A percentile compares a stretch with the other conserved stretches of the same genome.
Conservation (phyloP, 768 basidiomycete genomes). For the Megacollybia marginata region DNA sequence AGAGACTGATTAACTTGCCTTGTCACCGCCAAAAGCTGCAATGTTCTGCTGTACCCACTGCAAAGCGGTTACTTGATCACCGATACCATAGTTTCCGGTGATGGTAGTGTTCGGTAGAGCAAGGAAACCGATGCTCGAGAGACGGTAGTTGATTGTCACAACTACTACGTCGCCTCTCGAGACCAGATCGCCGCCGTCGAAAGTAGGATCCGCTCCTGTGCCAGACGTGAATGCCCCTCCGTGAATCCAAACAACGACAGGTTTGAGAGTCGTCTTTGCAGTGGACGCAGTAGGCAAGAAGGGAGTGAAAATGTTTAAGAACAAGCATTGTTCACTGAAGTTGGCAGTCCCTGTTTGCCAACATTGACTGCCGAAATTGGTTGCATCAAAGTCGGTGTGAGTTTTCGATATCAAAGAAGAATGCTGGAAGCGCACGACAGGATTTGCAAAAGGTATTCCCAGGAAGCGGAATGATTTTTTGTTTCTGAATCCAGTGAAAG, state of each 20-base stretch:
- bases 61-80: conserved; percentile 32
- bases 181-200: conserved; percentile 27
- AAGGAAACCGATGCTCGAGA: conserved; percentile 30
- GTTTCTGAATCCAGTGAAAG: neutral
- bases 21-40: conserved; percentile 37
- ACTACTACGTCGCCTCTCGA: conserved; percentile 31
- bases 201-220: conserved; percentile 23
- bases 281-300: conserved; percentile 19
- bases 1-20: conserved; percentile 1
- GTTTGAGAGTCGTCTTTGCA: conserved; percentile 17
- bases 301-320: conserved; percentile 29
- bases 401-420: conserved; percentile 18
- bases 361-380: conserved; percentile 10
- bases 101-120: conserved; percentile 25
- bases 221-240: conserved; percentile 30
- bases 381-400: conserved; percentile 6
- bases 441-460: conserved; percentile 42
- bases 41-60: conserved; percentile 40
- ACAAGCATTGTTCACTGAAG: conserved; percentile 28
- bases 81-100: conserved; percentile 33
- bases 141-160: conserved; percentile 33
- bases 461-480: conserved; percentile 38
- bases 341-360: conserved; percentile 17
- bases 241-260: conserved; percentile 34
- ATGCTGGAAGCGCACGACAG: conserved; percentile 35